Percentiles rank a stretch among this genome's conserved stretches.
These are phyloP conservation scores for Antitrichia curtipendula DNA, from an alignment of 225 moss, liverwort and hornwort genomes.

Conservation along the genomic window DNA sequence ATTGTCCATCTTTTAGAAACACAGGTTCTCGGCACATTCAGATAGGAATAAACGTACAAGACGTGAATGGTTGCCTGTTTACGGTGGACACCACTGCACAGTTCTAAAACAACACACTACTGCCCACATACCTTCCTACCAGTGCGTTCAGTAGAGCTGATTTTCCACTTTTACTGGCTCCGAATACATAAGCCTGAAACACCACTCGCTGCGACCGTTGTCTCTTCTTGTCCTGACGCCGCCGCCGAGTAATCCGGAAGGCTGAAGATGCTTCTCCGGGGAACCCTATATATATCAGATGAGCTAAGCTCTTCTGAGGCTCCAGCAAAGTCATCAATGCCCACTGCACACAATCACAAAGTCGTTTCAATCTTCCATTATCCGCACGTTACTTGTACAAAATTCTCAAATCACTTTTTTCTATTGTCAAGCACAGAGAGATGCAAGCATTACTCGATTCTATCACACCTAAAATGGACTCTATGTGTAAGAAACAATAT, in stretches of 20 bases:
- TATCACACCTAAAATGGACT: background rate
- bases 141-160: conserved; percentile 73
- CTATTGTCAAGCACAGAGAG: background rate
- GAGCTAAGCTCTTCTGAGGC: conserved; percentile 66
- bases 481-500: background rate
- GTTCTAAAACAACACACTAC: background rate
- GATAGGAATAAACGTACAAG: background rate
- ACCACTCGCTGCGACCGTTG: conserved; percentile 64
- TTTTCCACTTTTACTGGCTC: conserved; percentile 77
- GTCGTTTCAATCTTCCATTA: background rate
- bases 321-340: conserved; percentile 74
- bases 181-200: conserved; percentile 79
- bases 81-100: background rate
- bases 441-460: background rate
- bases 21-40: background rate
- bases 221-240: conserved; percentile 65
- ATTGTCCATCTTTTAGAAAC: background rate
- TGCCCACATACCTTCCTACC: conserved; percentile 61
- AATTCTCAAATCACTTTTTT: background rate
- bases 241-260: conserved; percentile 65
- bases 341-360: conserved; percentile 48
- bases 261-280: conserved; percentile 61
- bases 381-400: background rate
- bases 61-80: background rate
- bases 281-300: conserved; percentile 72